Evolutionary conservation across 1,139 yeast genomes (phyloP).

Genomic region (Scheffersomyces cryptocercus): DNA sequence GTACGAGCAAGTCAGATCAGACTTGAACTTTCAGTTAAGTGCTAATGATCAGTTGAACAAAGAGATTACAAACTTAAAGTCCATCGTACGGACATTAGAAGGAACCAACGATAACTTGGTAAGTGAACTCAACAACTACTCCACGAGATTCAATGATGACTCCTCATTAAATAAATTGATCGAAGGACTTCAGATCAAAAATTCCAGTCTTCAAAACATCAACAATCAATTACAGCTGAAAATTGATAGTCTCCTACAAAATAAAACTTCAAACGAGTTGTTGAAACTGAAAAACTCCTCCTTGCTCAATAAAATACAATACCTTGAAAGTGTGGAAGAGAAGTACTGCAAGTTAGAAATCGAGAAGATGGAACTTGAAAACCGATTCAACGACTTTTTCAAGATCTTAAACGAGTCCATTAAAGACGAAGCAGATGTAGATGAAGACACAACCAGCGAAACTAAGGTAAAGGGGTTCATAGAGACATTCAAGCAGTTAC

Average conservation of each 20-base stretch:
- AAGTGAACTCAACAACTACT: conserved; percentile 31
- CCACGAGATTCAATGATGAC: conserved; percentile 7
- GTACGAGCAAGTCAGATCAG: conserved; percentile 33
- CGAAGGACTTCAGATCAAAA: conserved; percentile 29
- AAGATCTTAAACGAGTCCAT: conserved; percentile 26
- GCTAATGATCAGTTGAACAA: conserved; percentile 31
- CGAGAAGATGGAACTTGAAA: conserved; percentile 49
- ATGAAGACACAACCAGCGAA: conserved; percentile 17
- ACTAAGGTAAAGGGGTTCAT: conserved; percentile 29
- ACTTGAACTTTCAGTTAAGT: conserved; percentile 29
- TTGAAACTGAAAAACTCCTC: conserved; percentile 40
- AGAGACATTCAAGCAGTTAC: conserved; percentile 32
- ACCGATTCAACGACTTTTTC: conserved; percentile 38
- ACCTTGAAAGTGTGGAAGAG: conserved; percentile 46
- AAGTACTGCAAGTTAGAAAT: conserved; percentile 53
- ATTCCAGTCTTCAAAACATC: conserved; percentile 30
- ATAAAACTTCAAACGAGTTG: conserved; percentile 40
- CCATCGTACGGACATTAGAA: conserved; percentile 21
- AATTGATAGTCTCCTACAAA: conserved; percentile 31
- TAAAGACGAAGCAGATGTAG: conserved; percentile 14
- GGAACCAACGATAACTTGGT: conserved; percentile 50
- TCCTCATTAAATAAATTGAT: conserved; percentile 16
- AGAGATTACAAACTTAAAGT: conserved; percentile 21
- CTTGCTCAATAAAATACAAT: conserved; percentile 35
- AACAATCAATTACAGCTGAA: conserved; percentile 34